Conservation (phyloP, 495 filamentous ascomycete genomes). For the Daldinia caldariorum region DNA sequence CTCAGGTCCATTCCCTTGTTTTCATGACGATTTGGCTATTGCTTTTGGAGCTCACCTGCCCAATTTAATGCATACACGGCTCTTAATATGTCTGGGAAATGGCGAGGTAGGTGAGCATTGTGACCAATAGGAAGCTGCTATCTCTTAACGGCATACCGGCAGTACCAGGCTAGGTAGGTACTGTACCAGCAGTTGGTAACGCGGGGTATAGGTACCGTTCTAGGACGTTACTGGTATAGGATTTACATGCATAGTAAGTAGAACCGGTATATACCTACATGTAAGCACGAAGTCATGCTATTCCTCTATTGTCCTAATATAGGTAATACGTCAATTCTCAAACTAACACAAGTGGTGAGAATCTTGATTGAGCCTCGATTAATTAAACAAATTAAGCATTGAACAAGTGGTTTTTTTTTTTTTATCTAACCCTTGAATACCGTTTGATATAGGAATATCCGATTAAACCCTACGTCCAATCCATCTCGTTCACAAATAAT, state of each 20-base stretch:
- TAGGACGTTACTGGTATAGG: conserved; percentile 3
- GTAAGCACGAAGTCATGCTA: conserved; percentile 4
- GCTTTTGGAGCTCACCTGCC: conserved; percentile 2
- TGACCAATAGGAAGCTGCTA: conserved; percentile 29
- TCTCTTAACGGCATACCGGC: neutral
- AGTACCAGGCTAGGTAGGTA: too few relatives aligned
- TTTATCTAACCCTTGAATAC: neutral
- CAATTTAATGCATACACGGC: neutral
- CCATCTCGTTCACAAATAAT: neutral
- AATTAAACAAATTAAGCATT: conserved; percentile 9
- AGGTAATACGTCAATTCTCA: neutral
- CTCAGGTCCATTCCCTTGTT: conserved; percentile 7
- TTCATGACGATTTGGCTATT: conserved; percentile 22
- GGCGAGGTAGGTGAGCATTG: conserved; percentile 21
- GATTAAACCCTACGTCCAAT: neutral
- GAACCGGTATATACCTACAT: too few relatives aligned
- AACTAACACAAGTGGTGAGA: conserved; percentile 15
- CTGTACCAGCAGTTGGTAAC: conserved; percentile 18
- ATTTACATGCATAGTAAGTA: too few relatives aligned
- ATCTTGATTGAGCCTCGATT: conserved; percentile 34
- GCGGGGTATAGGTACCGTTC: conserved; percentile 32
- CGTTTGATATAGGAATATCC: neutral
- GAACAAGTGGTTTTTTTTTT: neutral
- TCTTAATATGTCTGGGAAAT: conserved; percentile 24
- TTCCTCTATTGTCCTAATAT: conserved; percentile 12